A percentile compares a stretch with the other conserved stretches of the same genome.
Evolutionary conservation across 2,329 filamentous ascomycete species (phyloP).

Genomic region (Colletotrichum sp.): DNA sequence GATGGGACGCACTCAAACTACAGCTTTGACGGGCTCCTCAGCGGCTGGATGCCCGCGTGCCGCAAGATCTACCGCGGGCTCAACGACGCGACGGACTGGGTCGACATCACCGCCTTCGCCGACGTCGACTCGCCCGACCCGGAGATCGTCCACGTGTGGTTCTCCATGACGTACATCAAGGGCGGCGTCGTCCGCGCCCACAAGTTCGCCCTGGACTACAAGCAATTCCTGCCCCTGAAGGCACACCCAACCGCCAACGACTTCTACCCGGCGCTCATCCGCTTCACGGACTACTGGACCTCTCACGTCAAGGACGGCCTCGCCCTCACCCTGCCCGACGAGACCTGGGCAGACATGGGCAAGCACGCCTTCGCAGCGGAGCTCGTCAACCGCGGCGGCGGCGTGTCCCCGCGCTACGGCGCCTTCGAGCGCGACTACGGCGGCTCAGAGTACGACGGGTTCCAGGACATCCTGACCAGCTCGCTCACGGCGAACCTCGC

Average conservation of each 20-base stretch:
- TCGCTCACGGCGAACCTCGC: neutral
- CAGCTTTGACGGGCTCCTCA: neutral
- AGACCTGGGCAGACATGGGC: neutral
- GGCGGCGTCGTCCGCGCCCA: neutral
- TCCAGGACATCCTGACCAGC: neutral
- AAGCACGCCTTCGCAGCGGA: neutral
- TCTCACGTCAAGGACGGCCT: neutral
- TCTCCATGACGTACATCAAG: neutral
- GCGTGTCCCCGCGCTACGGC: neutral
- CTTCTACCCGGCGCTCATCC: neutral
- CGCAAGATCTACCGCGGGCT: neutral
- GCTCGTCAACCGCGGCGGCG: neutral
- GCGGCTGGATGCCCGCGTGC: neutral
- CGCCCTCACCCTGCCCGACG: neutral
- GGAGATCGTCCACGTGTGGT: neutral
- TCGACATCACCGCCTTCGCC: neutral
- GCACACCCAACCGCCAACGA: neutral
- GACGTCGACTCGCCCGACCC: slow-evolving; percentile 1
- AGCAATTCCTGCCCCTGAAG: neutral
- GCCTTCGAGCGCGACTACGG: slow-evolving; percentile 1
- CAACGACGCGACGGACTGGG: neutral
- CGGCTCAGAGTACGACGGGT: neutral
- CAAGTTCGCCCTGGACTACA: neutral
- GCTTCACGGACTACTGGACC: neutral
- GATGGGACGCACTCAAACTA: neutral